Percentiles rank a stretch among this genome's conserved stretches.
Evolutionary conservation across 139 green algal species (phyloP).

Genomic region (Asterochloris erici): DNA sequence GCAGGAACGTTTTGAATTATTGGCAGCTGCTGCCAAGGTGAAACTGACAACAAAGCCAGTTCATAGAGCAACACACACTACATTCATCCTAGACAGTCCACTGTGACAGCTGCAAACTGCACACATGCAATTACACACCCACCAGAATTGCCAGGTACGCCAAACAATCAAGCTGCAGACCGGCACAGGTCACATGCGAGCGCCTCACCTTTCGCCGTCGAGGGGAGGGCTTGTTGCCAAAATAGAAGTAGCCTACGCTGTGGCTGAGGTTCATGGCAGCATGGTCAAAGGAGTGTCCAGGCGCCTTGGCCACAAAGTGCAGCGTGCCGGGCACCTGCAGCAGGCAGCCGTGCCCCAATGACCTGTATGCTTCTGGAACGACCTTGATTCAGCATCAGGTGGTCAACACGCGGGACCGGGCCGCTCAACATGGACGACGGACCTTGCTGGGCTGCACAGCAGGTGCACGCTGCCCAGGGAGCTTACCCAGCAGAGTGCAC

Average conservation of each 20-base stretch:
- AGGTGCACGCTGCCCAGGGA: too few relatives aligned
- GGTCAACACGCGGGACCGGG: too few relatives aligned
- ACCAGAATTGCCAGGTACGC: neutral
- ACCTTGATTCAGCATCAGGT: too few relatives aligned
- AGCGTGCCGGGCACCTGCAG: slow-evolving; percentile 77
- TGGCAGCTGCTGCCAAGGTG: neutral
- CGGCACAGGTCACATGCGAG: neutral
- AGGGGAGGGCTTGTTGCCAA: slow-evolving; percentile 70
- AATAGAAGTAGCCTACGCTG: slow-evolving; percentile 51
- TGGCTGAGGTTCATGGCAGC: slow-evolving; percentile 83
- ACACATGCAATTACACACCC: neutral
- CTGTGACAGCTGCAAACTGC: neutral
- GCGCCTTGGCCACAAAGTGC: slow-evolving; percentile 74
- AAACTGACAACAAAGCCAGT: neutral
- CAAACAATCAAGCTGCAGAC: neutral
- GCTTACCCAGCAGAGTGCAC: too few relatives aligned
- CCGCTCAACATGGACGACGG: too few relatives aligned
- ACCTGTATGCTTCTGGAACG: too few relatives aligned
- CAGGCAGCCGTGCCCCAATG: too few relatives aligned
- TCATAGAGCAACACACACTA: neutral
- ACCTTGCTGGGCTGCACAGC: too few relatives aligned
- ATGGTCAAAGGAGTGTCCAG: slow-evolving; percentile 86
- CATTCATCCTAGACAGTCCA: neutral
- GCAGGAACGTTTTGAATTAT: neutral
- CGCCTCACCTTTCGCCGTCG: slow-evolving; percentile 10